A percentile compares a stretch with the other conserved stretches of the same genome.
These are phyloP conservation scores for Colletotrichum horii DNA, from an alignment of 2,329 filamentous ascomycete species.

Conservation along the genomic window DNA sequence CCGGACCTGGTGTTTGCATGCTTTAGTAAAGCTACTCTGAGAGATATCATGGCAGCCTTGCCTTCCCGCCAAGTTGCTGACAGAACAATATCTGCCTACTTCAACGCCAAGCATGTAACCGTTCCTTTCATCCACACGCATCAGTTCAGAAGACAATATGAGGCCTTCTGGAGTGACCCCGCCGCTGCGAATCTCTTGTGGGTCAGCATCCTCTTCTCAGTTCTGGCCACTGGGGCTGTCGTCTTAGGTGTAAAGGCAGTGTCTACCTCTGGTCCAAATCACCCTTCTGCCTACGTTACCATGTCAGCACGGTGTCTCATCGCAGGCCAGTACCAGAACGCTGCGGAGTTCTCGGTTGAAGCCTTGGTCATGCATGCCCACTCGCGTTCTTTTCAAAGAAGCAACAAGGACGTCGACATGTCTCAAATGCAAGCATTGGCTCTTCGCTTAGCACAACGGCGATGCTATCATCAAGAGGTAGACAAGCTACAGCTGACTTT, in stretches of 20 bases:
- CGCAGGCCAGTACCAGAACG: constrained; percentile 51
- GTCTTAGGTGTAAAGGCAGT: constrained; percentile 33
- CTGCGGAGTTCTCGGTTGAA: constrained; percentile 50
- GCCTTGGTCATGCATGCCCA: constrained; percentile 51
- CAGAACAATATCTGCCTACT: constrained; percentile 39
- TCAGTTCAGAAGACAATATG: constrained; percentile 53
- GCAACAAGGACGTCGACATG: not conserved
- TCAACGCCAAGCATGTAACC: constrained; percentile 41
- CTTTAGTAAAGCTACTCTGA: constrained; percentile 28
- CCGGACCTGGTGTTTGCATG: constrained; percentile 36
- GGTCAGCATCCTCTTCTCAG: constrained; percentile 55
- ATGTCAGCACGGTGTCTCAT: constrained; percentile 51
- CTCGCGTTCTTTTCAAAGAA: constrained; percentile 31
- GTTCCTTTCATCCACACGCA: constrained; percentile 42
- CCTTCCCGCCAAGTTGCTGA: constrained; percentile 41
- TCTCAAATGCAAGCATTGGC: not conserved
- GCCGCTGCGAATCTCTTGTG: constrained; percentile 47
- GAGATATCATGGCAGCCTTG: constrained; percentile 36
- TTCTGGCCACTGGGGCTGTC: constrained; percentile 45
- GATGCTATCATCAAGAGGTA: not conserved
- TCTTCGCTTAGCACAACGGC: not conserved
- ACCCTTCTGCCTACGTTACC: constrained; percentile 34
- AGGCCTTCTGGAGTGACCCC: constrained; percentile 49
- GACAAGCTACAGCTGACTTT: not conserved
- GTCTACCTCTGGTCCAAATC: constrained; percentile 26